A percentile compares a stretch with the other conserved stretches of the same genome.
phyloP scores from a whole-genome alignment of 768 basidiomycete genomes.

The Kwoniella dejecticola region DNA sequence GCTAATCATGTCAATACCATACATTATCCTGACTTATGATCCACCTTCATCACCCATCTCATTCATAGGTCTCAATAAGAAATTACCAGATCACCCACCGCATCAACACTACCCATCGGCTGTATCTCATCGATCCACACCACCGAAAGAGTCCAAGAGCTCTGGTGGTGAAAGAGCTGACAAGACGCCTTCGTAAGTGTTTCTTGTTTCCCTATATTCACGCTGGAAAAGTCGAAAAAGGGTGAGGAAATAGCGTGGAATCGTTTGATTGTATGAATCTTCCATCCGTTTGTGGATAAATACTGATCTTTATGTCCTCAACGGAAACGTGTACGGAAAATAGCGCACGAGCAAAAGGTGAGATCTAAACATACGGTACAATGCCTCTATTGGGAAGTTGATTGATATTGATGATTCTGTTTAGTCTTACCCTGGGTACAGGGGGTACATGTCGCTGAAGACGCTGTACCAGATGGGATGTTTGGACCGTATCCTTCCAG shows the following conservation, averaged over 20 bases:
- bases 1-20: constrained; percentile 36
- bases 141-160: constrained; percentile 19
- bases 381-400: constrained; percentile 1
- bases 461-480: constrained; percentile 44
- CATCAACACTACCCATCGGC: neutral
- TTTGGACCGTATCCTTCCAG: constrained; percentile 49
- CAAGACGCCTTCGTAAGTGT: constrained; percentile 43
- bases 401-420: constrained; percentile 15
- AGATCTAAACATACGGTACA: neutral
- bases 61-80: constrained; percentile 19
- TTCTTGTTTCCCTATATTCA: neutral
- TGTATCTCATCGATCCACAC: constrained; percentile 11
- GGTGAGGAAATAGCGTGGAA: constrained; percentile 1
- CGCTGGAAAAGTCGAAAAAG: constrained; percentile 10
- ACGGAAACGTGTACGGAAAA: neutral
- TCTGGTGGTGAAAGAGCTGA: constrained; percentile 16
- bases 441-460: constrained; percentile 25
- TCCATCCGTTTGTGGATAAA: no score
- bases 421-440: constrained; percentile 50
- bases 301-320: constrained; percentile 7
- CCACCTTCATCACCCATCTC: constrained; percentile 37
- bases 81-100: constrained; percentile 9
- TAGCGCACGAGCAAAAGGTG: constrained; percentile 36
- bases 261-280: neutral
- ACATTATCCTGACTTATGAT: constrained; percentile 41